Evolutionary conservation across 1,284 basidiomycete species (phyloP).

Genomic region (Leucoagaricus sp.): DNA sequence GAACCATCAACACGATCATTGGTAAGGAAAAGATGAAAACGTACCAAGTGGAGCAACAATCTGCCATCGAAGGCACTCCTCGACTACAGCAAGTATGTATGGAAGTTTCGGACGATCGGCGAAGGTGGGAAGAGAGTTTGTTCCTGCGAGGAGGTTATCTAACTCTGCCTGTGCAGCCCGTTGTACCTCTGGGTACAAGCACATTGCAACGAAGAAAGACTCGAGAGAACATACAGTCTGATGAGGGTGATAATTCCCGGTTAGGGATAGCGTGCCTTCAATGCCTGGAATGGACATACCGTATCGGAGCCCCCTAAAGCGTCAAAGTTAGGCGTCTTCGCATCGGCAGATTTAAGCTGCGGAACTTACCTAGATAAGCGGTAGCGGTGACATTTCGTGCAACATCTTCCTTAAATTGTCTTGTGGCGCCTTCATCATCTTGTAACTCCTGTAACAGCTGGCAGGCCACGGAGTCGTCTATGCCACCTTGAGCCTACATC

Average conservation of each 20-base stretch:
- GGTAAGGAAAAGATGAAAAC: neutral
- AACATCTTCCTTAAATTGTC: neutral
- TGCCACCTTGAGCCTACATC: neutral
- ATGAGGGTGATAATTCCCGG: neutral
- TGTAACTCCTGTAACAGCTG: constrained; percentile 4
- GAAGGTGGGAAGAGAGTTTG: constrained; percentile 22
- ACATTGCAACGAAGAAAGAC: constrained; percentile 10
- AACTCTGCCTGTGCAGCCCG: constrained; percentile 32
- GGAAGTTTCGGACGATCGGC: constrained; percentile 25
- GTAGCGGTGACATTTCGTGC: constrained; percentile 7
- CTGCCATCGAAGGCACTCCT: constrained; percentile 30
- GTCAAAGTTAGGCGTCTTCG: neutral
- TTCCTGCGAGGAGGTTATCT: constrained; percentile 27
- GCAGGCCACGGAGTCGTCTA: neutral
- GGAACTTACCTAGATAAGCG: constrained; percentile 9
- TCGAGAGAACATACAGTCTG: constrained; percentile 3
- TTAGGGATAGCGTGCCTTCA: neutral
- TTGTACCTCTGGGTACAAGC: constrained; percentile 24
- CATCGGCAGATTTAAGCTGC: neutral
- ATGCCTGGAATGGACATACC: neutral
- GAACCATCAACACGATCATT: neutral
- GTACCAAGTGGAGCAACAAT: constrained; percentile 30
- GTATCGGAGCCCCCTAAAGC: constrained; percentile 14
- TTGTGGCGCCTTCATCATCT: neutral
- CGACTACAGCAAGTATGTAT: constrained; percentile 29